Evolutionary conservation across 768 basidiomycete species (phyloP), one percentile per base, ranked within the genome.

Genomic region (Rhodotorula sphaerocarpa): DNA sequence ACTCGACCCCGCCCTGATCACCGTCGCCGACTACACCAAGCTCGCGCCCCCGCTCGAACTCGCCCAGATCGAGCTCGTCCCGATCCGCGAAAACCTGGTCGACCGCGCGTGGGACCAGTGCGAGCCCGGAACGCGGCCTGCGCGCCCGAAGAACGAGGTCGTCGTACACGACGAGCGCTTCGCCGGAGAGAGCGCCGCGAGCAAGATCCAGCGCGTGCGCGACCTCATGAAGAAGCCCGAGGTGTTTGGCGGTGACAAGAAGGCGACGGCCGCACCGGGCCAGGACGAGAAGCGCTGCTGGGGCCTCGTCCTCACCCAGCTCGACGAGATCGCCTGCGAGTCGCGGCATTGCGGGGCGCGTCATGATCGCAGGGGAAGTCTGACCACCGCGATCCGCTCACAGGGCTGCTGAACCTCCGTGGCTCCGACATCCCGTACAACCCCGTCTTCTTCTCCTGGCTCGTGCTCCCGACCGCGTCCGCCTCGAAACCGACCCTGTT

Each of bases 391-490:
- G 21, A 20, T 33, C 41, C 42, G 18, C 11, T 20, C 18, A 25
- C 67, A 52, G 67, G 90, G 90, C 73, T 91, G 43, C 88, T 90
- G 77, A 92, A 96, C 75, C 78, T 99, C 36, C 84, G 93, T 65
- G 92, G 91, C 2, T 82, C 84, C 4, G 93, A 96, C 73, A 92
- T 97, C 71, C 84, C 84, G 39, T 96, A 81, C 76, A 97, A 95
- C 64, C 85, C 85, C 6, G 83, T 83, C 80, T 65, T 36, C 55
- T 96, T 95, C 72, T 83, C 89, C 0, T 95, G 92, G 73, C 87
- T 90, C 3, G 80, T 90, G 36, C 78, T 97, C 42, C 86, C 75
- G 62, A 55, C 59, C 15, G 12, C 33, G 3, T 33, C 57, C 1
- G 16, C 57, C 43, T 77, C 79, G 65, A 76, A 54, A 78, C 78